Conservation (phyloP, 2,329 filamentous ascomycete species). For the Tolypocladium cylindrosporum region DNA sequence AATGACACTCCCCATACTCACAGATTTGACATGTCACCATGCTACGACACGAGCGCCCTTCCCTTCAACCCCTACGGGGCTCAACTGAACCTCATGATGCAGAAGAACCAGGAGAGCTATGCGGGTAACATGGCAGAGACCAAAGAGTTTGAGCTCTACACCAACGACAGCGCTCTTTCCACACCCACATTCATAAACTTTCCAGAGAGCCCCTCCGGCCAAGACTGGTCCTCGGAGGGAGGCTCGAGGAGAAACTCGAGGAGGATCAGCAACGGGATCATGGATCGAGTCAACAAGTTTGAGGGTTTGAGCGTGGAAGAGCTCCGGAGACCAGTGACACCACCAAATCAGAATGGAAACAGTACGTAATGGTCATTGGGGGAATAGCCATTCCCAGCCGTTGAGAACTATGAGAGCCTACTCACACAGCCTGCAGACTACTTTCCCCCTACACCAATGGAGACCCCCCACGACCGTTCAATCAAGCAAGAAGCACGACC, state of each 20-base stretch:
- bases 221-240: conserved; percentile 42
- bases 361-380: conserved; percentile 33
- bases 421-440: conserved; percentile 33
- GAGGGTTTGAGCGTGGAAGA: conserved; percentile 39
- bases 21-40: conserved; percentile 38
- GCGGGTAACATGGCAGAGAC: conserved; percentile 28
- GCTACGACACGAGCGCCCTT: conserved; percentile 31
- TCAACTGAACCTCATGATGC: conserved; percentile 33
- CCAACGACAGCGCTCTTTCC: conserved; percentile 33
- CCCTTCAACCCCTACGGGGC: conserved; percentile 37
- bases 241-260: conserved; percentile 31
- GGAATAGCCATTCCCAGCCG: rapidly evolving
- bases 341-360: conserved; percentile 46
- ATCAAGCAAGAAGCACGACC: conserved; percentile 31
- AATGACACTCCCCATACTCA: conserved; percentile 44
- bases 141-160: conserved; percentile 42
- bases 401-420: not conserved
- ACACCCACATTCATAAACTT: conserved; percentile 41
- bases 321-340: conserved; percentile 48
- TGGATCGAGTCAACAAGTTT: conserved; percentile 50
- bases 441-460: conserved; percentile 57
- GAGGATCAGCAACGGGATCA: conserved; percentile 51
- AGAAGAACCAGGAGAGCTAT: conserved; percentile 35
- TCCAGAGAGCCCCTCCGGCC: conserved; percentile 32
- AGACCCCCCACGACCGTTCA: conserved; percentile 45